Percentiles rank a stretch among this genome's conserved stretches.
These are phyloP conservation scores for Chaetoscypha palmicola DNA, from an alignment of 2,329 filamentous ascomycete species.

Conservation along the genomic window DNA sequence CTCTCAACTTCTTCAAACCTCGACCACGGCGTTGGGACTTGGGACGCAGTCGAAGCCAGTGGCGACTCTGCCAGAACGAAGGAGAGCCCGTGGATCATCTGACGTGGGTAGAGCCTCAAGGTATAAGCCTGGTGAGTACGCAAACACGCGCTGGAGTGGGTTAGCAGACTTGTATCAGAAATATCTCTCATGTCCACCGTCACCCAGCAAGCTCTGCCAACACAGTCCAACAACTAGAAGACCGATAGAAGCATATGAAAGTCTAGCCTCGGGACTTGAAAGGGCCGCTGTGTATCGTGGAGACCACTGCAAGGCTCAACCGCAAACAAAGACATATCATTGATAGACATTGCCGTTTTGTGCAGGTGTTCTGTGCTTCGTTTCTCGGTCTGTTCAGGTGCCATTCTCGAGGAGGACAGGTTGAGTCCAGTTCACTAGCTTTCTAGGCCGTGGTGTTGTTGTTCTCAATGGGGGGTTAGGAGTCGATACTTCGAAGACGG, in stretches of 20 bases:
- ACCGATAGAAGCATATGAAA: too few relatives aligned
- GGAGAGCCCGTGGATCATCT: neutral
- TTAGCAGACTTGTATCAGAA: neutral
- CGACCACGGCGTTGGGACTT: neutral
- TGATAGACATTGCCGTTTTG: too few relatives aligned
- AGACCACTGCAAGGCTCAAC: too few relatives aligned
- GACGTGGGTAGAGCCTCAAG: neutral
- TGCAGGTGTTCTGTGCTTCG: too few relatives aligned
- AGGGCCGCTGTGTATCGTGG: too few relatives aligned
- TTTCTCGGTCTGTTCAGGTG: too few relatives aligned
- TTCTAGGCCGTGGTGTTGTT: too few relatives aligned
- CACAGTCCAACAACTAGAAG: neutral
- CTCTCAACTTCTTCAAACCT: neutral
- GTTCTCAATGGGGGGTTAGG: neutral
- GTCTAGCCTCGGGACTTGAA: too few relatives aligned
- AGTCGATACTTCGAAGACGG: constrained; percentile 1
- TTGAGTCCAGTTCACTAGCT: too few relatives aligned
- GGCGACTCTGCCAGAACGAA: neutral
- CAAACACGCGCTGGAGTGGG: neutral
- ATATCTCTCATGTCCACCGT: neutral
- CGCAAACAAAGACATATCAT: too few relatives aligned
- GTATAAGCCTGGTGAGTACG: neutral
- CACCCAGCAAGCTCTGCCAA: neutral
- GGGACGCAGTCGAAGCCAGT: neutral
- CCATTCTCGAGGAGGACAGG: too few relatives aligned